Evolutionary conservation across 1,284 basidiomycete genomes (phyloP).

Genomic region (Meripilus lineatus): DNA sequence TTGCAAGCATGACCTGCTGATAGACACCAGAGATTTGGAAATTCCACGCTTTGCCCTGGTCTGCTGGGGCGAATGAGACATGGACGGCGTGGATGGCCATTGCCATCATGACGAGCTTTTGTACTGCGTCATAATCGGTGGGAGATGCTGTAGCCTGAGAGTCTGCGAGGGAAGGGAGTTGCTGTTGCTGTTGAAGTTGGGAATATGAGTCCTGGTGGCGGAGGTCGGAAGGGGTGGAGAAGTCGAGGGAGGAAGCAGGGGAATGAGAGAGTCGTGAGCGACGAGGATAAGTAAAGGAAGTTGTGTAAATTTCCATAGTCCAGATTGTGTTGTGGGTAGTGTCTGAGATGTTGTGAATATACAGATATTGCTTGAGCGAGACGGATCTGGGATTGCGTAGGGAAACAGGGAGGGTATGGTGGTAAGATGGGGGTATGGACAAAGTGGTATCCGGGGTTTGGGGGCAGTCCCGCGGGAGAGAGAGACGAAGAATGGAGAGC

Average conservation of each 20-base stretch:
- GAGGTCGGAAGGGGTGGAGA: slow-evolving; percentile 37
- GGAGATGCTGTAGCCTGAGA: slow-evolving; percentile 31
- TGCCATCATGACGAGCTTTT: slow-evolving; percentile 77
- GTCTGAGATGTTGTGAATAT: slow-evolving; percentile 29
- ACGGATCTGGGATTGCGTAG: slow-evolving; percentile 25
- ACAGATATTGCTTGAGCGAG: slow-evolving; percentile 20
- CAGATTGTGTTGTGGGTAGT: slow-evolving; percentile 22
- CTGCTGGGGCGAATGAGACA: slow-evolving; percentile 72
- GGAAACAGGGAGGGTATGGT: slow-evolving; percentile 34
- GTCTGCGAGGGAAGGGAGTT: slow-evolving; percentile 30
- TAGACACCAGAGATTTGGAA: slow-evolving; percentile 90
- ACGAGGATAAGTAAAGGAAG: slow-evolving; percentile 85
- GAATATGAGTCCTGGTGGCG: slow-evolving; percentile 42
- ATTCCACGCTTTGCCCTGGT: slow-evolving; percentile 75
- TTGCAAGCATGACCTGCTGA: slow-evolving; percentile 88
- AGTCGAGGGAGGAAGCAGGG: slow-evolving; percentile 59
- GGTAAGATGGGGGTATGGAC: slow-evolving; percentile 32
- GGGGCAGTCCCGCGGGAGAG: slow-evolving; percentile 26
- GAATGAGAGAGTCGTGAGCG: slow-evolving; percentile 64
- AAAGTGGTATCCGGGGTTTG: slow-evolving; percentile 32
- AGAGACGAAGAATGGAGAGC: slow-evolving; percentile 19
- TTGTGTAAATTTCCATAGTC: slow-evolving; percentile 89
- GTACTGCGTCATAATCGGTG: slow-evolving; percentile 67
- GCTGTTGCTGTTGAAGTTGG: slow-evolving; percentile 35
- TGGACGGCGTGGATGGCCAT: slow-evolving; percentile 80